Percentiles rank a stretch among this genome's conserved stretches.
These are phyloP conservation scores for Solanum chacoense DNA, from an alignment of 305 asterid genomes.

Conservation along the genomic window DNA sequence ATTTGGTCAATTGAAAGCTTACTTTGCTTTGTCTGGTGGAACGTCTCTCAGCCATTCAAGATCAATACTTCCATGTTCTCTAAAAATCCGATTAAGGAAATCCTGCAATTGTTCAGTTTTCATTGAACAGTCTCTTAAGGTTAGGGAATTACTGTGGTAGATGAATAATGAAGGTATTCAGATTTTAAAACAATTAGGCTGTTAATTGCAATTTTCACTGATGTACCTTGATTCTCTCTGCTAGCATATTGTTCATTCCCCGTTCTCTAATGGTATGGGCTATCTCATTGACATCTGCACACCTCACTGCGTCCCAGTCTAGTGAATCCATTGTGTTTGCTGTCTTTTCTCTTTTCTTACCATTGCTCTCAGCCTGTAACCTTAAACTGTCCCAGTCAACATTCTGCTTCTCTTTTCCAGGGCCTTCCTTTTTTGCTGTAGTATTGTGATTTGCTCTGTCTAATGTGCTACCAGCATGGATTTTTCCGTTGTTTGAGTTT, in stretches of 20 bases:
- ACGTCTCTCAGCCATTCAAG: slow-evolving; percentile 95
- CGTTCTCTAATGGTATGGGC: slow-evolving; percentile 80
- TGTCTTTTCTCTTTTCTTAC: slow-evolving; percentile 49
- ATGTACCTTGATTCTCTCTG: slow-evolving; percentile 84
- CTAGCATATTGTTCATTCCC: slow-evolving; percentile 96
- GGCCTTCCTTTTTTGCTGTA: slow-evolving; percentile 34
- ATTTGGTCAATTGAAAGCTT: slow-evolving; percentile 16
- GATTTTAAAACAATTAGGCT: background rate
- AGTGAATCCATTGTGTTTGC: slow-evolving; percentile 62
- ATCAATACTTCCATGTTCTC: slow-evolving; percentile 85
- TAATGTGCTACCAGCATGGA: slow-evolving; percentile 22
- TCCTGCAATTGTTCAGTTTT: slow-evolving; percentile 40
- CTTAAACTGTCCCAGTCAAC: slow-evolving; percentile 82
- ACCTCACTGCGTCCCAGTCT: slow-evolving; percentile 92
- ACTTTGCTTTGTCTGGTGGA: slow-evolving; percentile 99
- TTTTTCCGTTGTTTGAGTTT: slow-evolving; percentile 20
- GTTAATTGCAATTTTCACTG: slow-evolving; percentile 2
- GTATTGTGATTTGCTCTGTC: slow-evolving; percentile 14
- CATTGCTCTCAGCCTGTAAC: slow-evolving; percentile 31
- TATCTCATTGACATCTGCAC: slow-evolving; percentile 76
- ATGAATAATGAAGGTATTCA: background rate
- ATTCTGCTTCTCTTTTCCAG: slow-evolving; percentile 44
- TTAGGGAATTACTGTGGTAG: background rate
- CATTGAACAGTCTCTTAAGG: slow-evolving; percentile 14
- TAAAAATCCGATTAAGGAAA: slow-evolving; percentile 73